Percentiles rank a stretch among this genome's conserved stretches.
phyloP scores from a whole-genome alignment of 2,329 filamentous ascomycete genomes.

The Alternaria conjuncta region DNA sequence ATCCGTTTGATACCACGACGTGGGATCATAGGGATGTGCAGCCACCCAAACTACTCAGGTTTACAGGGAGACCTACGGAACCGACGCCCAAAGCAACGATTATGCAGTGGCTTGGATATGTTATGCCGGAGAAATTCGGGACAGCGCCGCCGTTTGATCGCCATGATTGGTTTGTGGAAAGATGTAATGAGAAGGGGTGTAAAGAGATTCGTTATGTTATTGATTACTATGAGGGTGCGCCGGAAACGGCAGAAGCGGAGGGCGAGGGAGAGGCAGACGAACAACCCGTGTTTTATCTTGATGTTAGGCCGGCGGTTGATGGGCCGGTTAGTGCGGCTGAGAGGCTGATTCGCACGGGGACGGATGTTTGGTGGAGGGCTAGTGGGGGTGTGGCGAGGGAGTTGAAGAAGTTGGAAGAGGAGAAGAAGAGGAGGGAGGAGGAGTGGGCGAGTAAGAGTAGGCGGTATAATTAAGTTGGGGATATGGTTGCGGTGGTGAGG shows the following conservation, averaged over 20 bases:
- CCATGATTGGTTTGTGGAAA: conserved; percentile 94
- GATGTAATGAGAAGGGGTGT: conserved; percentile 69
- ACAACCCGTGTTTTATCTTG: conserved; percentile 46
- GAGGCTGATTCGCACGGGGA: conserved; percentile 85
- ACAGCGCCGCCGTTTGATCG: conserved; percentile 90
- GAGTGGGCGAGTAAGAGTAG: conserved; percentile 26
- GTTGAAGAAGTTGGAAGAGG: conserved; percentile 43
- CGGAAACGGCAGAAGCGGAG: conserved; percentile 73
- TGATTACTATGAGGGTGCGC: conserved; percentile 89
- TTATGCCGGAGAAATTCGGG: conserved; percentile 80
- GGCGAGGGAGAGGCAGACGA: neutral
- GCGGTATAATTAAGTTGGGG: conserved; percentile 32
- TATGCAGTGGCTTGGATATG: conserved; percentile 76
- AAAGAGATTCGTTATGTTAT: conserved; percentile 93
- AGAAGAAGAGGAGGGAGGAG: conserved; percentile 38
- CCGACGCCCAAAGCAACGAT: conserved; percentile 91
- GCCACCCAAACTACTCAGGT: conserved; percentile 79
- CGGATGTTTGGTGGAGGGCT: conserved; percentile 92
- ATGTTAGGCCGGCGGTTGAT: conserved; percentile 82
- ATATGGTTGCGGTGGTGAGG: no score
- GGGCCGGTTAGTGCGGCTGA: conserved; percentile 82
- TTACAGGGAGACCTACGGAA: conserved; percentile 87
- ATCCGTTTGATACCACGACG: conserved; percentile 42
- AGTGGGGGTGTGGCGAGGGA: conserved; percentile 72
- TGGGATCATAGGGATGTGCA: conserved; percentile 46